Conservation (phyloP, 2,329 filamentous ascomycete species). For the Alternaria panax region DNA sequence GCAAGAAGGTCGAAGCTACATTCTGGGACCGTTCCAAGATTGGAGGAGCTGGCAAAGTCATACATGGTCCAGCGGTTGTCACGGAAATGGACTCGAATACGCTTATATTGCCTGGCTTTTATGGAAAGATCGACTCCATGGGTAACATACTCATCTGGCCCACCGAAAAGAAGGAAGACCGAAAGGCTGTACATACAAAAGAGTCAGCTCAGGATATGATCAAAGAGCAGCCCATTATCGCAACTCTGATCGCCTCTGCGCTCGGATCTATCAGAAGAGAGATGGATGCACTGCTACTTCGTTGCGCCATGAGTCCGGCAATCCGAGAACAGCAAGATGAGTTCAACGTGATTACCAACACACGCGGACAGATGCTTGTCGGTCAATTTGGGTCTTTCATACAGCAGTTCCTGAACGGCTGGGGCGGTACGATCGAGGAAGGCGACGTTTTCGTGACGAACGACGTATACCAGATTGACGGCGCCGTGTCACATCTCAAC, state of each 20-base stretch:
- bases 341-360: conserved; percentile 62
- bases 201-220: conserved; percentile 50
- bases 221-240: conserved; percentile 52
- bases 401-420: conserved; percentile 55
- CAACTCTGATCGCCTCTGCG: conserved; percentile 56
- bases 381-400: conserved; percentile 62
- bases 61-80: conserved; percentile 57
- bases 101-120: conserved; percentile 57
- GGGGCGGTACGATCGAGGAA: conserved; percentile 58
- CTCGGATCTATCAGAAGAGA: conserved; percentile 58
- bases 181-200: conserved; percentile 43
- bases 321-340: conserved; percentile 62
- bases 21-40: conserved; percentile 57
- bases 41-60: conserved; percentile 51
- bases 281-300: conserved; percentile 61
- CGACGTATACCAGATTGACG: conserved; percentile 58
- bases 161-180: conserved; percentile 36
- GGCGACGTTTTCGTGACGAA: conserved; percentile 62
- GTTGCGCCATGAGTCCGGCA: conserved; percentile 60
- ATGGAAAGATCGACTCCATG: conserved; percentile 57
- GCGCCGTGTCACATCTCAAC: conserved; percentile 60
- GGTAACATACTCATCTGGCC: conserved; percentile 60
- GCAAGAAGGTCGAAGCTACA: conserved; percentile 51
- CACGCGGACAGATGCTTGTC: conserved; percentile 59
- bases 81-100: conserved; percentile 63